Conservation (phyloP, 139 green algal species). For the Diplosphaera chodatii region DNA sequence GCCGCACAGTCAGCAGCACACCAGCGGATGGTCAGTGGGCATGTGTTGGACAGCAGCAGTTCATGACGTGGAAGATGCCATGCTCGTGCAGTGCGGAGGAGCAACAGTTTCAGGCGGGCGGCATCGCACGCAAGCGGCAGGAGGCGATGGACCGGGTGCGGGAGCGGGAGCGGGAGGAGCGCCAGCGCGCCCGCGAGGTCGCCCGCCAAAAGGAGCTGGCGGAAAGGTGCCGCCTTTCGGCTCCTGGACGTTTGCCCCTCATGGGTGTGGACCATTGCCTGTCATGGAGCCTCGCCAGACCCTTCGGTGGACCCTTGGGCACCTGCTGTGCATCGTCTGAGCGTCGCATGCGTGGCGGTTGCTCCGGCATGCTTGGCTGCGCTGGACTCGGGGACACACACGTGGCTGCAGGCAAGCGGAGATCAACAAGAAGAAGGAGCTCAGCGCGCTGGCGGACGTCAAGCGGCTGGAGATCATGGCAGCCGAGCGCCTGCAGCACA, state of each 20-base stretch:
- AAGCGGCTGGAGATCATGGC: constrained; percentile 28
- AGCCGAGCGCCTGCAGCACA: constrained; percentile 15
- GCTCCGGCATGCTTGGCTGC: too few species aligned
- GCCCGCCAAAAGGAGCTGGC: constrained; percentile 23
- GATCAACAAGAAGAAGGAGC: constrained; percentile 24
- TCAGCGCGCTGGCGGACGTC: constrained; percentile 14
- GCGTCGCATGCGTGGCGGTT: too few species aligned
- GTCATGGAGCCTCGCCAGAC: too few species aligned
- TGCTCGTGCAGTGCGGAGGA: constrained; percentile 24
- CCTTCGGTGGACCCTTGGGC: too few species aligned
- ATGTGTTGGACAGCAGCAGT: too few species aligned
- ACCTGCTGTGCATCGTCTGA: too few species aligned
- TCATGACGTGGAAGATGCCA: too few species aligned
- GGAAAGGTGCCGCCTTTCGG: constrained; percentile 32
- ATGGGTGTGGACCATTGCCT: too few species aligned
- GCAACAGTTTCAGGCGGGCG: constrained; percentile 7
- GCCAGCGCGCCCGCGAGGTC: constrained; percentile 12
- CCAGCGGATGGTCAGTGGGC: too few species aligned
- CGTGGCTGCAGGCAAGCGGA: constrained; percentile 25
- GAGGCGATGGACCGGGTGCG: constrained; percentile 45
- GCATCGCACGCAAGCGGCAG: constrained; percentile 22
- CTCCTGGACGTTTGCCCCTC: too few species aligned
- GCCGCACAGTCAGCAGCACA: background rate
- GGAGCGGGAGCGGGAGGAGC: constrained; percentile 26
- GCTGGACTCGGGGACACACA: too few species aligned